These are phyloP conservation scores for Sordariomycetes sp. DNA, from an alignment of 2,329 filamentous ascomycete genomes.

Conservation along the genomic window DNA sequence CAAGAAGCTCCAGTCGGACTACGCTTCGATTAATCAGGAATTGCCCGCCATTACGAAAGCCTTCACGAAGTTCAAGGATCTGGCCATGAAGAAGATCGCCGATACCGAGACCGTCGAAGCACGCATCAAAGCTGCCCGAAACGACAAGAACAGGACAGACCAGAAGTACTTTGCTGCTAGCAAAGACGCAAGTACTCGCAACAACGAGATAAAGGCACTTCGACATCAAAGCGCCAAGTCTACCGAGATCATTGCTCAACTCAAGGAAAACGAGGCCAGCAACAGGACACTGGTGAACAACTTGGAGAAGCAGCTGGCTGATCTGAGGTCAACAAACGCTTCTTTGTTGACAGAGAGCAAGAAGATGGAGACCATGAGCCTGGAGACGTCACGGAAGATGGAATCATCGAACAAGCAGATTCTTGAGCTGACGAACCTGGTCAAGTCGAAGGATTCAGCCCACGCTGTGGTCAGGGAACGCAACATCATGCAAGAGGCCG, in stretches of 20 bases:
- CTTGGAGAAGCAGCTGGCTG: conserved; percentile 82
- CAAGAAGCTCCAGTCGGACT: conserved; percentile 67
- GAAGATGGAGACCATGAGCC: conserved; percentile 60
- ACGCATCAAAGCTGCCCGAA: conserved; percentile 60
- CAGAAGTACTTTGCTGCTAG: conserved; percentile 96
- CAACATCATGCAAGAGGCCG: conserved; percentile 56
- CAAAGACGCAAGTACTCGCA: conserved; percentile 82
- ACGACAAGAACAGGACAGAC: conserved; percentile 92
- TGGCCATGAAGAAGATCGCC: conserved; percentile 79
- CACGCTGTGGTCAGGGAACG: conserved; percentile 42
- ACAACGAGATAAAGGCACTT: conserved; percentile 69
- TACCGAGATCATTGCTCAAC: conserved; percentile 83
- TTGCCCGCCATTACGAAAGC: conserved; percentile 82
- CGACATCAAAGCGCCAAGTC: conserved; percentile 81
- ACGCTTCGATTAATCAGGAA: conserved; percentile 77
- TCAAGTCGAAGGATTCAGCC: conserved; percentile 66
- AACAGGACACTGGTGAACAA: conserved; percentile 70
- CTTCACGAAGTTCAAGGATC: conserved; percentile 77
- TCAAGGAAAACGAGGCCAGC: conserved; percentile 82
- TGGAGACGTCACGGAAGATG: conserved; percentile 59
- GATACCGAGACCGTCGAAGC: conserved; percentile 72
- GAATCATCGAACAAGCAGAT: conserved; percentile 72
- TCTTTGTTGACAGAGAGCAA: conserved; percentile 64
- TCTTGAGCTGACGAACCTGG: conserved; percentile 61
- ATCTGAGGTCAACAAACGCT: conserved; percentile 72